Evolutionary conservation across 2,329 filamentous ascomycete species (phyloP), one percentile per base, ranked within the genome.

Genomic region (Aspergillus sp.): DNA sequence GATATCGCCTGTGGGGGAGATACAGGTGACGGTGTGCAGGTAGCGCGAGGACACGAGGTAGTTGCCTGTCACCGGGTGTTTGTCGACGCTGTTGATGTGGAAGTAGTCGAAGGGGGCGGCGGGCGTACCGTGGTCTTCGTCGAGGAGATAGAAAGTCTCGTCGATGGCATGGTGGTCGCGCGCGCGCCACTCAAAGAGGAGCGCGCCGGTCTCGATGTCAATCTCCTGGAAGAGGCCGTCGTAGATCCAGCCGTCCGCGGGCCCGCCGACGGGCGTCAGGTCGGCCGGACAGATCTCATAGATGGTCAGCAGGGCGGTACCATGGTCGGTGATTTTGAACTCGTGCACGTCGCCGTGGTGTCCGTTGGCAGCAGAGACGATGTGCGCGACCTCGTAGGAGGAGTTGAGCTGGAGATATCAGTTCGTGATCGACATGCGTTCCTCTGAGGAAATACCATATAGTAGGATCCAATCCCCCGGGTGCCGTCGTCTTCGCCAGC

Each of bases 21-120:
- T 68, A 52, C 76, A 75, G 16, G 70, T 70, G 36, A 83, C 52
- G 20, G 53, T 58, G 41, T 56, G 57, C 21, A 58, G 50, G 25
- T 64, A 72, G 17, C 77, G 72, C 0, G 71, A 67, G 0, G 75
- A 79, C 40, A 80, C 62, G 3, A 76, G 63, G 42, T 72, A 77
- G 50, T 77, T 73, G 11, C 74, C 78, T 1, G 71, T 66, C 2
- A 61, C 56, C 67, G 54, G 78, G 56, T 80, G 77, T 63, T 81
- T 81, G 61, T 78, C 76, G 50, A 81, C 69, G 41, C 76, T 78
- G 64, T 81, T 82, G 63, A 83, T 76, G 63, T 82, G 80, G 66
- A 82, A 81, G 64, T 77, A 82, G 59, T 83, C 80, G 71, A 75
- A 82, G 2, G 78, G 62, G 9, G 53, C n/a, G 4, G 48, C 45